Evolutionary conservation across 2,329 filamentous ascomycete species (phyloP).

Genomic region (Byssoonygena ceratinophila): DNA sequence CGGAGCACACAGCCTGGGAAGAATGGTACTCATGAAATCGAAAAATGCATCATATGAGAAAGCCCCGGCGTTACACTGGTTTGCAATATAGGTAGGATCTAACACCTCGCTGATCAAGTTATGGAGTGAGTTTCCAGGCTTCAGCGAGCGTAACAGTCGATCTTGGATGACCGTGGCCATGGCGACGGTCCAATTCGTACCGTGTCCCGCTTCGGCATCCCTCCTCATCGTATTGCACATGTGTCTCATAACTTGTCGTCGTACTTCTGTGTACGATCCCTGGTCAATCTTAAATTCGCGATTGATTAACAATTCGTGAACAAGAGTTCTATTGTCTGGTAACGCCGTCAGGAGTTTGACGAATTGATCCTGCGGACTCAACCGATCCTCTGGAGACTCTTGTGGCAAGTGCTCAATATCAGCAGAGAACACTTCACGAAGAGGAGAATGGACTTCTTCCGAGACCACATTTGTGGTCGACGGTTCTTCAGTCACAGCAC

Average conservation of each 20-base stretch:
- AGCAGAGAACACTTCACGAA: constrained; percentile 34
- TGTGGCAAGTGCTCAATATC: constrained; percentile 21
- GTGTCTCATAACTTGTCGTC: constrained; percentile 48
- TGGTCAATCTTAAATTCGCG: constrained; percentile 53
- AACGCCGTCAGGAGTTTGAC: constrained; percentile 49
- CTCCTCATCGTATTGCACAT: constrained; percentile 50
- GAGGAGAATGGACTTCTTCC: constrained; percentile 30
- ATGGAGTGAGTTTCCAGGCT: constrained; percentile 51
- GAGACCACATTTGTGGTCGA: constrained; percentile 17
- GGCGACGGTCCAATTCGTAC: constrained; percentile 51
- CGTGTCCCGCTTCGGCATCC: constrained; percentile 47
- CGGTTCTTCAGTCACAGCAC: constrained; percentile 39
- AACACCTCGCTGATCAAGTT: constrained; percentile 51
- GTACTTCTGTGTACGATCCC: constrained; percentile 38
- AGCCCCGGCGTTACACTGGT: constrained; percentile 48
- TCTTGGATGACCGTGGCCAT: constrained; percentile 56
- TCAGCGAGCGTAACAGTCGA: constrained; percentile 50
- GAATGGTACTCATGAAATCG: constrained; percentile 50
- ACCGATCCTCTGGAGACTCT: constrained; percentile 27
- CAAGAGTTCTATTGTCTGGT: constrained; percentile 50
- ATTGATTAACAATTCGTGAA: constrained; percentile 55
- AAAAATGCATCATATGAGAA: constrained; percentile 58
- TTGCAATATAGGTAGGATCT: constrained; percentile 48
- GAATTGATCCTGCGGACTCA: constrained; percentile 34
- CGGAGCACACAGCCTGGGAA: constrained; percentile 55